Conservation (phyloP, 192 early-diverging fungal genomes). For the Backusella psychrophila region DNA sequence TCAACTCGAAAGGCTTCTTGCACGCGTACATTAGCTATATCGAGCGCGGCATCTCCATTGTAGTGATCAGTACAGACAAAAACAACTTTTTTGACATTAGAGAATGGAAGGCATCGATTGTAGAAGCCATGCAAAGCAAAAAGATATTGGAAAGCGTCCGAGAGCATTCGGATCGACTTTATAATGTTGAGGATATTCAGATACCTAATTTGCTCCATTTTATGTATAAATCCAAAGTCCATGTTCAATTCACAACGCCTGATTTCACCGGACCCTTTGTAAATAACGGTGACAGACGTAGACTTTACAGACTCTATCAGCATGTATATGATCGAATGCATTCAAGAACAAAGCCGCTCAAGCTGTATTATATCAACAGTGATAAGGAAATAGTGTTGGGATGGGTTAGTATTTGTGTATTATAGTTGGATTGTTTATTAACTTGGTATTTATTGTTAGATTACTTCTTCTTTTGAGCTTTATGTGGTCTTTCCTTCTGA, state of each 20-base stretch:
- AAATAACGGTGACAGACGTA: constrained; percentile 43
- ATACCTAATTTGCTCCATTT: constrained; percentile 73
- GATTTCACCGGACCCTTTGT: constrained; percentile 59
- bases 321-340: constrained; percentile 58
- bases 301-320: constrained; percentile 60
- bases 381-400: constrained; percentile 56
- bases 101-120: constrained; percentile 64
- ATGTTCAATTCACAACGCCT: constrained; percentile 69
- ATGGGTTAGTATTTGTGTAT: constrained; percentile 49
- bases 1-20: constrained; percentile 85
- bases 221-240: constrained; percentile 59
- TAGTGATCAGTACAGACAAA: constrained; percentile 75
- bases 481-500: constrained; percentile 65
- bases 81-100: constrained; percentile 83
- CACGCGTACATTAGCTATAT: constrained; percentile 87
- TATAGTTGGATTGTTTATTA: background rate
- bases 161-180: constrained; percentile 43
- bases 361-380: constrained; percentile 51
- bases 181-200: constrained; percentile 56
- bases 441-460: constrained; percentile 29
- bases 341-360: constrained; percentile 47
- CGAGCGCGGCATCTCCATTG: constrained; percentile 64
- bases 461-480: constrained; percentile 65
- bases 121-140: constrained; percentile 44
- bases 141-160: constrained; percentile 41